Base-by-base conservation (phyloP, 768 basidiomycete genomes). In the Mycena indigotica region DNA sequence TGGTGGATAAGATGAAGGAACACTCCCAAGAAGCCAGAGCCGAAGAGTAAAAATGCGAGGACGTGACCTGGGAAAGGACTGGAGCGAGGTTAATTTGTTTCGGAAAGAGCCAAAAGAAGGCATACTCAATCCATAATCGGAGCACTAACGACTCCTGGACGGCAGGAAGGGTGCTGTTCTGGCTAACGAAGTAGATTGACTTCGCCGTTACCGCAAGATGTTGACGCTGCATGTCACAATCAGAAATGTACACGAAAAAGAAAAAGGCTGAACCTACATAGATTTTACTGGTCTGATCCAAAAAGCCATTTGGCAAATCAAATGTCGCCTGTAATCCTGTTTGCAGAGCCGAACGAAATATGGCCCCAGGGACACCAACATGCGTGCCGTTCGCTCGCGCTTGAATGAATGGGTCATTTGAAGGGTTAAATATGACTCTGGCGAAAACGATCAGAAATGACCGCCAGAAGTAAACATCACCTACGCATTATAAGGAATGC, bases 71-170 rank as follows among this genome's bases (percentile, higher is more conserved):
- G 76, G n/a, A 86, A 63, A 0, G 80, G 71, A 49, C 88, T 89
- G 60, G 17, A 39, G 19, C 55, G 16, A 44, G 25, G 13, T 28
- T 48, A n/a, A 28, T 53, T 41, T 46, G 2, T 28, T 38, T 38
- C 28, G 28, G 28, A 51, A 19, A 19, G 8, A 30, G 3, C 15
- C 40, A 16, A 52, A 17, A 38, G 8, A 30, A 29, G 24, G 74
- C 85, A 48, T 65, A 89, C 88, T 87, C 81, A 30, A 90, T 72
- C 61, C 75, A 78, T 48, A 90, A 70, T 24, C 86, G 77, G 21
- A 81, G 77, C 16, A 75, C 64, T 12, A 80, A 61, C 4, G 76
- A 75, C 3, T 72, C 77, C 39, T 83, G 61, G 28, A 67, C 55
- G 5, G 80, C 80, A 15, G 70, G 53, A 5, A 84, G 58, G 0